Conservation (phyloP, 768 basidiomycete species). For the Mycena vitilis region DNA sequence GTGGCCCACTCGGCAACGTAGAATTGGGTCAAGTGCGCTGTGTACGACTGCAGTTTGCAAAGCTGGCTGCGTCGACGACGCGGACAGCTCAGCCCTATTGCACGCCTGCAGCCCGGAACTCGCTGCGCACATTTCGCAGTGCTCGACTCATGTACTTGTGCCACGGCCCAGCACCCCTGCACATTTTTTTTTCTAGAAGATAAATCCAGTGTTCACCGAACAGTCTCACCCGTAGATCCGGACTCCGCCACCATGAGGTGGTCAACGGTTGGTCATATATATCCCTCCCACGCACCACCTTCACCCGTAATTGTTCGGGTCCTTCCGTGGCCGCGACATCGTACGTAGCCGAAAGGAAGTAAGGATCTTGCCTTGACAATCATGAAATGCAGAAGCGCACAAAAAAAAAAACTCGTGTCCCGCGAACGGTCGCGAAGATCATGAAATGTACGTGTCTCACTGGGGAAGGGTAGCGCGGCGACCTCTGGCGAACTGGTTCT, state of each 20-base stretch:
- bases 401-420: constrained; percentile 48
- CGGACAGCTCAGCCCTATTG: no score
- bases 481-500: constrained; percentile 57
- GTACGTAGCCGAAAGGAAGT: background rate
- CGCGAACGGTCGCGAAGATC: constrained; percentile 40
- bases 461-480: constrained; percentile 53
- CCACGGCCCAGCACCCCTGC: no score
- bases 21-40: constrained; percentile 5
- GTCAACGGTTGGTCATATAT: background rate
- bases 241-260: background rate
- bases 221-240: background rate
- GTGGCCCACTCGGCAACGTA: constrained; percentile 31
- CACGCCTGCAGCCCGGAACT: no score
- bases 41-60: background rate
- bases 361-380: constrained; percentile 18
- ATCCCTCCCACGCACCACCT: no score
- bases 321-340: background rate
- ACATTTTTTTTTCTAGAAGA: background rate
- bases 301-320: background rate
- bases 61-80: no score
- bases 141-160: no score
- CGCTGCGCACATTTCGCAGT: no score
- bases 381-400: background rate
- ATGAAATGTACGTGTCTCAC: no score
- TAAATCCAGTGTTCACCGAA: background rate